phyloP scores from a whole-genome alignment of 805 yeast species.

The Saccharomycopsis sp. region DNA sequence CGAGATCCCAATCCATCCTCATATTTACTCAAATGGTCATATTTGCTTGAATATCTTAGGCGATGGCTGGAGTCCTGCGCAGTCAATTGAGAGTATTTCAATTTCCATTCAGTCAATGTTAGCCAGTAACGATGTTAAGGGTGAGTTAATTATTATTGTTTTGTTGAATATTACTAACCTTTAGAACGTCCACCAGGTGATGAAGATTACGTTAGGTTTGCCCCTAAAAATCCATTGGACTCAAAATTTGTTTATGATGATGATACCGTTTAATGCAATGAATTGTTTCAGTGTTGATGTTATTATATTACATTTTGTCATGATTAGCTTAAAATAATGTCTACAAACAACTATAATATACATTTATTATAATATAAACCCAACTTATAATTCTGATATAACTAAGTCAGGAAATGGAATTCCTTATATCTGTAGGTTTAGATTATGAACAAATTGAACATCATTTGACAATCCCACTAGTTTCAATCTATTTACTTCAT shows the following conservation, averaged over 20 bases:
- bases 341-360: no score
- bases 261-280: conserved; percentile 32
- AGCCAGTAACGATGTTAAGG: conserved; percentile 33
- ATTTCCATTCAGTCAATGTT: conserved; percentile 60
- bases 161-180: not conserved
- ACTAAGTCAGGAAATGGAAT: no score
- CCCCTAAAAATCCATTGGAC: conserved; percentile 48
- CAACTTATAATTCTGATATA: no score
- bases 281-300: no score
- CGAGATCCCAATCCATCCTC: conserved; percentile 63
- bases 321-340: no score
- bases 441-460: no score
- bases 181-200: conserved; percentile 50
- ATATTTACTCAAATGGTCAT: conserved; percentile 66
- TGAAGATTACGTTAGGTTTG: conserved; percentile 34
- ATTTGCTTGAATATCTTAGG: conserved; percentile 64
- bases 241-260: conserved; percentile 49
- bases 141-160: not conserved
- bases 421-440: no score
- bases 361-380: no score
- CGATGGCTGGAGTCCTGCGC: conserved; percentile 50
- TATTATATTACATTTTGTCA: no score
- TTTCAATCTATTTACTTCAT: no score
- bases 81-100: conserved; percentile 31
- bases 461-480: no score